Evolutionary conservation across 2,329 filamentous ascomycete genomes (phyloP).

Genomic region (Aspergillus sp.): DNA sequence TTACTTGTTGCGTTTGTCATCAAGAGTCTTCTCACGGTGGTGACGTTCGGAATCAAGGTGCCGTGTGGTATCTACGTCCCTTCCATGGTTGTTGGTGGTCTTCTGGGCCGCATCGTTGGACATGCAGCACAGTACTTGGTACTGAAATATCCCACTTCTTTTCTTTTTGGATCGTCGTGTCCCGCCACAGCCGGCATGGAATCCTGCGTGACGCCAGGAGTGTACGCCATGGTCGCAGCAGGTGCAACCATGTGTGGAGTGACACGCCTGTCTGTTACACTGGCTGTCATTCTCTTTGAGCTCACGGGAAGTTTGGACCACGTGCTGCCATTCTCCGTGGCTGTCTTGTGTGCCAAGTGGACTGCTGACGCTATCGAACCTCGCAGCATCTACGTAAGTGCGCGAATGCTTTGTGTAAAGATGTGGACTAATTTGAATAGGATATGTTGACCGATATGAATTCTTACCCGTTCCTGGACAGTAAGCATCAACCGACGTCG

Average conservation of each 20-base stretch:
- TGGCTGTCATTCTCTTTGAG: conserved; percentile 94
- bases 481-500: conserved; percentile 89
- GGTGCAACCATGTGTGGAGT: conserved; percentile 98
- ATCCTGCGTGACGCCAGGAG: conserved; percentile 90
- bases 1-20: conserved; percentile 80
- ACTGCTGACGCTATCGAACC: conserved; percentile 94
- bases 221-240: conserved; percentile 91
- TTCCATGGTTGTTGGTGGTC: conserved; percentile 95
- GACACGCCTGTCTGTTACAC: conserved; percentile 85
- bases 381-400: conserved; percentile 80
- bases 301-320: conserved; percentile 93
- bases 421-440: conserved; percentile 42
- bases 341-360: conserved; percentile 96
- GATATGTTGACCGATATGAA: conserved; percentile 97
- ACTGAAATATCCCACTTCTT: conserved; percentile 68
- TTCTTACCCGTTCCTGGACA: conserved; percentile 94
- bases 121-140: conserved; percentile 82
- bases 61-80: conserved; percentile 97
- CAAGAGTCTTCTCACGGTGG: conserved; percentile 82
- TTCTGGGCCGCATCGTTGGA: conserved; percentile 85
- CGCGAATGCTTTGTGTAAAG: neutral
- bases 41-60: conserved; percentile 95
- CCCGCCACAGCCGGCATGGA: conserved; percentile 66
- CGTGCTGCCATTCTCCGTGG: conserved; percentile 89
- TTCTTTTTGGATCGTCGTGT: conserved; percentile 71